Base-by-base conservation (phyloP, 306 rosid species). In the Neltuma alba region DNA sequence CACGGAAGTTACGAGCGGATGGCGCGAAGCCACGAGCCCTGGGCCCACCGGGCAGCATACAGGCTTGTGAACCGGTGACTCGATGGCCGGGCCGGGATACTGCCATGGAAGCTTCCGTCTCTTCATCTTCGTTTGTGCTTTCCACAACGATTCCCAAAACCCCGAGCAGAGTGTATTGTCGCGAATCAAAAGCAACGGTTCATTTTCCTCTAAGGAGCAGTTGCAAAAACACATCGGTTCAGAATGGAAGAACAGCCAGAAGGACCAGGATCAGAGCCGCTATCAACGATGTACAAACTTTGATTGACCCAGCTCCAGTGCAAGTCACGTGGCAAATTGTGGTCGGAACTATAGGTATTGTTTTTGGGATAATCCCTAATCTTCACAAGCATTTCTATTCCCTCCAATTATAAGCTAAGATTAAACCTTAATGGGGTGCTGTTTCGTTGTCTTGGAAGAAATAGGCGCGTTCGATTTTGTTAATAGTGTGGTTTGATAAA, bases 51-150 rank as follows among this genome's bases (percentile, higher is more conserved):
- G 80, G 83, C 90, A 6, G 54, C 75, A 36, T 63, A 58, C n/a
- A 57, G 54, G 2, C 45, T 7, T 45, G 45, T 38, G 30, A 38
- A 44, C 73, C 47, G 45, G 36, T 37, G 64, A 12, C 9, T 28
- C 75, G 0, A 55, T 41, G 37, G 31, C 8, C 6, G 25, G 36
- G 1, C 63, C 78, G n/a, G 47, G 4, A 16, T 57, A 36, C 41
- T 34, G 70, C 76, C 54, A 89, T 91, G 98, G 91, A 90, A 64
- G 77, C 85, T 30, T 80, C 79, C 11, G 31, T 55, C 31, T 70
- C 74, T 54, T 67, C 72, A 10, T 66, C 79, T 72, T 76, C 84
- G 37, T 45, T 82, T 38, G 42, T 74, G n/a, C 60, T 70, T 57
- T 45, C 81, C 23, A 57, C 83, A 37, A 82, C 80, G 38, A 47